phyloP scores from a whole-genome alignment of 805 yeast species.

The Myxozyma lipomycoides region DNA sequence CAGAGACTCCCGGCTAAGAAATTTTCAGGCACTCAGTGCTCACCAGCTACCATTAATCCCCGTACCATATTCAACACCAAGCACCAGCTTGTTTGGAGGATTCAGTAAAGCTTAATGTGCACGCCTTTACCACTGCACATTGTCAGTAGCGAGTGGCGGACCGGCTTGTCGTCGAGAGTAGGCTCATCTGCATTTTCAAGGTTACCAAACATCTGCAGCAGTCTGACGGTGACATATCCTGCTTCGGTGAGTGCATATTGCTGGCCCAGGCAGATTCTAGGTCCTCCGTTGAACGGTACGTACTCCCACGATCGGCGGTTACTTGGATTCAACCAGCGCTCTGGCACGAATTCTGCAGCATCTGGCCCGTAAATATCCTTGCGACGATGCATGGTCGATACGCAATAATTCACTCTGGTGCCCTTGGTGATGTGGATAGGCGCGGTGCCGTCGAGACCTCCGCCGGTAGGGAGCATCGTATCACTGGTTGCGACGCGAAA shows the following conservation, averaged over 20 bases:
- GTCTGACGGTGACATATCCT: constrained; percentile 43
- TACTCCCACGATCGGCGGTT: constrained; percentile 46
- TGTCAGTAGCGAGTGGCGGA: constrained; percentile 12
- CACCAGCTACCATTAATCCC: too few relatives aligned
- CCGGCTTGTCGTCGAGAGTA: constrained; percentile 11
- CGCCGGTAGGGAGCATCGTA: constrained; percentile 51
- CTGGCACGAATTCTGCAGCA: constrained; percentile 46
- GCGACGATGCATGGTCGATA: constrained; percentile 45
- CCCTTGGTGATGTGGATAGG: constrained; percentile 47
- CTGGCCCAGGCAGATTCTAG: constrained; percentile 54
- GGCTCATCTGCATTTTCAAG: constrained; percentile 18
- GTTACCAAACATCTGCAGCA: constrained; percentile 37
- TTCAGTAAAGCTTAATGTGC: too few relatives aligned
- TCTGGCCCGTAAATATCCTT: constrained; percentile 45
- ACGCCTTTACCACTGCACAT: constrained; percentile 15
- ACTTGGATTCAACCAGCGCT: constrained; percentile 44
- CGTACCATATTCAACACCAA: too few relatives aligned
- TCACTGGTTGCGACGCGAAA: constrained; percentile 46
- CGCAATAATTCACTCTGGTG: constrained; percentile 40
- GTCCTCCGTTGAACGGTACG: constrained; percentile 55
- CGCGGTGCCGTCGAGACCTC: constrained; percentile 42
- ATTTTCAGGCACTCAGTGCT: too few relatives aligned
- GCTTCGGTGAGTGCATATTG: constrained; percentile 55
- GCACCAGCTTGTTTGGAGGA: too few relatives aligned
- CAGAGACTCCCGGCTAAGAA: too few relatives aligned